These are phyloP conservation scores for Nicotiana knightiana DNA, from an alignment of 257 asterid genomes.

Conservation along the genomic window DNA sequence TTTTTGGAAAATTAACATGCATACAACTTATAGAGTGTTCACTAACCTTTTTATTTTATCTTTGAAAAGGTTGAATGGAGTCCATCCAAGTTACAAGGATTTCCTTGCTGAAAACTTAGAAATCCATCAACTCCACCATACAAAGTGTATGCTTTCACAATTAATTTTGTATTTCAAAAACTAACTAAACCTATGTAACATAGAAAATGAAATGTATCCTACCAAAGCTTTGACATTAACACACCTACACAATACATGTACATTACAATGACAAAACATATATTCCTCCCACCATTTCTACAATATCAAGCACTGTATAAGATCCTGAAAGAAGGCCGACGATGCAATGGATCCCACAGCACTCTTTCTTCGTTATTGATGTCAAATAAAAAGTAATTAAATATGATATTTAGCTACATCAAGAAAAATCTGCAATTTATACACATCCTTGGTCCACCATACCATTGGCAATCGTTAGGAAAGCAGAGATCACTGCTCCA, in stretches of 20 bases:
- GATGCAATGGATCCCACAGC: not conserved
- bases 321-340: not conserved
- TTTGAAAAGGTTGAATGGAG: not conserved
- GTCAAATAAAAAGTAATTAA: not conserved
- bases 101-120: not conserved
- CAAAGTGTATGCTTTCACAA: not conserved
- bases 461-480: slow-evolving; percentile 70
- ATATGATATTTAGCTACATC: not conserved
- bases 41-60: not conserved
- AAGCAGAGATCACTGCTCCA: slow-evolving; percentile 89
- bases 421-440: slow-evolving; percentile 18
- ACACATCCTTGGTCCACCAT: slow-evolving; percentile 99
- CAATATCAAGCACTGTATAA: not conserved
- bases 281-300: slow-evolving; percentile 2
- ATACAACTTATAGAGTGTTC: not conserved
- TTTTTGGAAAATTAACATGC: not conserved
- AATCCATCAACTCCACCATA: not conserved
- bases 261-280: not conserved
- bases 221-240: not conserved
- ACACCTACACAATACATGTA: not conserved
- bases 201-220: not conserved
- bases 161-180: not conserved
- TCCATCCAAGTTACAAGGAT: not conserved
- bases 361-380: not conserved
- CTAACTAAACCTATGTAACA: not conserved